Evolutionary conservation across 768 basidiomycete species (phyloP).

Genomic region (Boletus sp.): DNA sequence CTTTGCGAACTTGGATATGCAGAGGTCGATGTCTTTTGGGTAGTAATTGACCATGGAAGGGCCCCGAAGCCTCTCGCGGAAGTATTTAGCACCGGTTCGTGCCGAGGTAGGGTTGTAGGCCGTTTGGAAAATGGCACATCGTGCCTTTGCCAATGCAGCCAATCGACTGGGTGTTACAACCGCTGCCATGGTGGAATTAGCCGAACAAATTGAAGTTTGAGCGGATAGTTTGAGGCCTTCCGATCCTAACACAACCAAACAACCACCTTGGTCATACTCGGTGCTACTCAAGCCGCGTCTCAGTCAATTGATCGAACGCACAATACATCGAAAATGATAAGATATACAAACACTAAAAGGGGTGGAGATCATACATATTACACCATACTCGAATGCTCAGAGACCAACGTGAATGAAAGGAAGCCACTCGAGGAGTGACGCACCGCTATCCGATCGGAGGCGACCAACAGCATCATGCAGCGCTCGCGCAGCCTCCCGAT

Average conservation of each 20-base stretch:
- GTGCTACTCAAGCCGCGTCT: too few species aligned
- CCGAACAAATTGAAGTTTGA: too few species aligned
- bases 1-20: conserved; percentile 50
- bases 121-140: conserved; percentile 80
- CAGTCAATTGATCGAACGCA: too few species aligned
- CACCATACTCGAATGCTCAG: too few species aligned
- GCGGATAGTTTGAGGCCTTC: too few species aligned
- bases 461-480: not conserved
- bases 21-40: conserved; percentile 56
- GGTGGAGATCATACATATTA: too few species aligned
- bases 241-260: too few species aligned
- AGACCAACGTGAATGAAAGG: not conserved
- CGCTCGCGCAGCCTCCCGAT: not conserved
- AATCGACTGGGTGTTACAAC: not conserved
- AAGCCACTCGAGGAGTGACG: not conserved
- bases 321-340: too few species aligned
- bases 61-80: conserved; percentile 76
- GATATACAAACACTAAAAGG: too few species aligned
- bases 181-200: too few species aligned
- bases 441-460: not conserved
- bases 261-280: too few species aligned
- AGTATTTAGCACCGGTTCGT: conserved; percentile 91
- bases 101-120: conserved; percentile 79
- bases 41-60: conserved; percentile 88
- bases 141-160: conserved; percentile 39